phyloP scores from a whole-genome alignment of 75 land plant genomes.

The Ceratopteris richardii region DNA sequence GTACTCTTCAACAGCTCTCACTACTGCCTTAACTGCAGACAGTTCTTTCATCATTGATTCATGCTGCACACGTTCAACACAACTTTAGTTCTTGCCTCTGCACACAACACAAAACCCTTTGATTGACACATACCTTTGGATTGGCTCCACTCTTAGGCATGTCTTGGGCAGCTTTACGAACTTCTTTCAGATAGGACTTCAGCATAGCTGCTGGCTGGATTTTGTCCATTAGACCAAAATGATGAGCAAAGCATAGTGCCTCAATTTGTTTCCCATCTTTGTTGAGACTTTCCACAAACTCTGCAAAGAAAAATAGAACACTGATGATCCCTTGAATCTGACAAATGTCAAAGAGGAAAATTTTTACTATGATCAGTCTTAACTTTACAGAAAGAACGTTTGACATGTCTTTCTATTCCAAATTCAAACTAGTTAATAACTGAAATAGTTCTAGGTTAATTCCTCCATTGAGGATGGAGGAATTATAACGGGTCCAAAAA shows the following conservation, averaged over 20 bases:
- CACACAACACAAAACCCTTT: background rate
- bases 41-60: slow-evolving; percentile 39
- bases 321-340: background rate
- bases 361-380: too few relatives aligned
- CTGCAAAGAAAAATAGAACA: slow-evolving; percentile 21
- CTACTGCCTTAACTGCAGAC: slow-evolving; percentile 32
- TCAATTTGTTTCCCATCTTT: slow-evolving; percentile 60
- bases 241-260: slow-evolving; percentile 55
- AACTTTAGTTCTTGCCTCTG: background rate
- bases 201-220: slow-evolving; percentile 54
- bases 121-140: slow-evolving; percentile 9
- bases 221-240: slow-evolving; percentile 44
- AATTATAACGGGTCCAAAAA: too few relatives aligned
- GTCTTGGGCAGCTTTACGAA: slow-evolving; percentile 36
- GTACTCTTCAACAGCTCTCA: slow-evolving; percentile 38
- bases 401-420: too few relatives aligned
- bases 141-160: slow-evolving; percentile 30
- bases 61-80: slow-evolving; percentile 25
- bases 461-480: too few relatives aligned
- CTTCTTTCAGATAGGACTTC: slow-evolving; percentile 48
- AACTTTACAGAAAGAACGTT: too few relatives aligned
- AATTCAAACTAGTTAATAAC: too few relatives aligned
- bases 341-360: background rate
- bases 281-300: slow-evolving; percentile 41
- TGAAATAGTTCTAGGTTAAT: too few relatives aligned